Base-by-base conservation (phyloP, 495 filamentous ascomycete species). In the Penicillium diatomitis region DNA sequence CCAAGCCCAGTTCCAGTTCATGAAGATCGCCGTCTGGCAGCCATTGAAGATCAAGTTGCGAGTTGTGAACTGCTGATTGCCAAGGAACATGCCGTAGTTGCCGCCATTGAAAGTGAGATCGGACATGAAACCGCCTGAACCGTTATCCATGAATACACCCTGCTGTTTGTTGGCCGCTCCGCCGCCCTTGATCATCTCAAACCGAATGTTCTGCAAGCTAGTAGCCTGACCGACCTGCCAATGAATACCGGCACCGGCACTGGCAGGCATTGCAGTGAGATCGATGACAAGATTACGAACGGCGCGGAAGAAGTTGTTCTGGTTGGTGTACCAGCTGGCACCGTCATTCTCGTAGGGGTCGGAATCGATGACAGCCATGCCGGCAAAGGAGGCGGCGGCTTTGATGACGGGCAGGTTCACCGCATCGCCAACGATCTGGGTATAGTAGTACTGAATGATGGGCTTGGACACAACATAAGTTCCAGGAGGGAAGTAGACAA, bases 241-340 rank as follows among this genome's bases (percentile, higher is more conserved):
- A 67, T 97, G 92, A 48, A 98, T 94, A 68, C 88, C 88, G 36
- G 88, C 67, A 48, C 85, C 87, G 3, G 64, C 58, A 37, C 65
- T 72, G 44, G 72, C 55, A 9, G 86, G 84, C 77, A 86, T 80
- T 8, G 70, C 78, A 31, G 79, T 89, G 39, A 90, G 66, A 63
- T 98, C 92, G 64, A 98, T 84, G 58, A 89, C 77, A 56, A 98
- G 86, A 72, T 98, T 97, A 65, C 94, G 88, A 54, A 98, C 74
- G 57, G 94, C 86, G 40, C 92, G 89, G 78, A 89, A 97, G 76
- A 98, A 98, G 74, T 98, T 96, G 81, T 97, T 98, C 69, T 95
- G 85, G 66, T 95, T 95, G 54, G 84, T 88, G 69, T 84, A 96
- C 81, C 84, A 87, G 62, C 86, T 84, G 49, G 55, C 62, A 27